Evolutionary conservation across 225 moss, liverwort and hornwort genomes (phyloP).

Genomic region (Physcomitrellopsis africana): DNA sequence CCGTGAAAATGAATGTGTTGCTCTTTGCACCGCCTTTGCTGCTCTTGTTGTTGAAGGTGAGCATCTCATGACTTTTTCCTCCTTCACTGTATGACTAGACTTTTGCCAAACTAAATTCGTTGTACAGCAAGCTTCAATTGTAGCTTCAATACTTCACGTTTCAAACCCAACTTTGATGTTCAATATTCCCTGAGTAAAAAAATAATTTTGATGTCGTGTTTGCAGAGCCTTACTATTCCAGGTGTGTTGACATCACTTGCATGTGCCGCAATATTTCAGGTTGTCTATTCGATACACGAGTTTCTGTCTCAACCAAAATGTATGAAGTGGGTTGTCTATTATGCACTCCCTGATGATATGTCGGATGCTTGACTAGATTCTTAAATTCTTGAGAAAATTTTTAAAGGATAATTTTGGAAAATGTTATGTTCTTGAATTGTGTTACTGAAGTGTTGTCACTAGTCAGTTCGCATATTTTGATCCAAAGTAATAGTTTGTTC

Average conservation of each 20-base stretch:
- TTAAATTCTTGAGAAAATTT: conserved; percentile 15
- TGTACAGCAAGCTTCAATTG: not conserved
- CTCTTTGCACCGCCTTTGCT: conserved; percentile 91
- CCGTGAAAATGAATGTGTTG: conserved; percentile 98
- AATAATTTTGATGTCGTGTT: conserved; percentile 16
- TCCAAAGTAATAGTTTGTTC: conserved; percentile 1
- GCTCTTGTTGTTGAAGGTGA: conserved; percentile 89
- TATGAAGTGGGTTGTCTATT: not conserved
- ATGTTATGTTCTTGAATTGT: not conserved
- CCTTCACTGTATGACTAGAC: not conserved
- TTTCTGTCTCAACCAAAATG: conserved; percentile 1
- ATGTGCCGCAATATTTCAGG: conserved; percentile 90
- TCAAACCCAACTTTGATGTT: not conserved
- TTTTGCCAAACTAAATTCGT: not conserved
- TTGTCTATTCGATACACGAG: conserved; percentile 27
- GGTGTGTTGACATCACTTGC: conserved; percentile 82
- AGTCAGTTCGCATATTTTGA: conserved; percentile 7
- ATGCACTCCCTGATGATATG: not conserved
- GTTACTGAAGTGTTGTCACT: not conserved
- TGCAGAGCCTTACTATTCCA: conserved; percentile 72
- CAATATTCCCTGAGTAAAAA: not conserved
- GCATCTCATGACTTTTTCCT: conserved; percentile 24
- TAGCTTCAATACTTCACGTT: conserved; percentile 1
- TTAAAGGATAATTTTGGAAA: not conserved
- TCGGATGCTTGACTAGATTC: conserved; percentile 10